Percentiles rank a stretch among this genome's conserved stretches.
These are phyloP conservation scores for Tulasnella sp. DNA, from an alignment of 768 basidiomycete genomes.

Conservation along the genomic window DNA sequence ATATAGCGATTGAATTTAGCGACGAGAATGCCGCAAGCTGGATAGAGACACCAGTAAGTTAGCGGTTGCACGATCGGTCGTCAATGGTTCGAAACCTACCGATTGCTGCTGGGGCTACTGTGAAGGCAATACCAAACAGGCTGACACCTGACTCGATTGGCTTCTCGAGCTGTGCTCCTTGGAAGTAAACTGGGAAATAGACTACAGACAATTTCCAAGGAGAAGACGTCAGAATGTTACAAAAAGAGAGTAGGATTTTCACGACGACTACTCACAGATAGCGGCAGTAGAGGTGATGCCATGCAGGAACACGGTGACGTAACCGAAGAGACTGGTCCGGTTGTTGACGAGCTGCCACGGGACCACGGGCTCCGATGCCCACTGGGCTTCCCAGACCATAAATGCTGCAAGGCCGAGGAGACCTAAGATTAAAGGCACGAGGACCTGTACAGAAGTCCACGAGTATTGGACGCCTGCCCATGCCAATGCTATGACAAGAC, in stretches of 20 bases:
- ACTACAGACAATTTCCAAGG: constrained; percentile 9
- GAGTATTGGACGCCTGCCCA: constrained; percentile 34
- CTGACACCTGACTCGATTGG: constrained; percentile 30
- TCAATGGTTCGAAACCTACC: neutral
- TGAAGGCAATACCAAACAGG: constrained; percentile 30
- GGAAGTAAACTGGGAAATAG: constrained; percentile 25
- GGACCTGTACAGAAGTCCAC: constrained; percentile 32
- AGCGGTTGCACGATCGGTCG: neutral
- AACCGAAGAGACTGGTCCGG: constrained; percentile 27
- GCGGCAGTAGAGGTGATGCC: constrained; percentile 9
- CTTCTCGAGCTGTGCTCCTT: constrained; percentile 32
- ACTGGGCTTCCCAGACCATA: constrained; percentile 6
- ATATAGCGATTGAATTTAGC: constrained; percentile 29
- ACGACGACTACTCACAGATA: constrained; percentile 9
- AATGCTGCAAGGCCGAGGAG: constrained; percentile 23
- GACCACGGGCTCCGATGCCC: neutral
- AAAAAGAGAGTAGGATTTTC: neutral
- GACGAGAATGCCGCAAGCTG: constrained; percentile 21
- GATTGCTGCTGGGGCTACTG: constrained; percentile 33
- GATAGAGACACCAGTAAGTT: constrained; percentile 29
- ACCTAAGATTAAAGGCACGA: constrained; percentile 36
- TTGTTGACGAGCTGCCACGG: constrained; percentile 28
- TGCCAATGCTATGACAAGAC: constrained; percentile 29
- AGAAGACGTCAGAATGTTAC: neutral
- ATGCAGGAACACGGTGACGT: constrained; percentile 23